phyloP scores from a whole-genome alignment of 2,329 filamentous ascomycete genomes.

The Colletotrichum zoysiae region DNA sequence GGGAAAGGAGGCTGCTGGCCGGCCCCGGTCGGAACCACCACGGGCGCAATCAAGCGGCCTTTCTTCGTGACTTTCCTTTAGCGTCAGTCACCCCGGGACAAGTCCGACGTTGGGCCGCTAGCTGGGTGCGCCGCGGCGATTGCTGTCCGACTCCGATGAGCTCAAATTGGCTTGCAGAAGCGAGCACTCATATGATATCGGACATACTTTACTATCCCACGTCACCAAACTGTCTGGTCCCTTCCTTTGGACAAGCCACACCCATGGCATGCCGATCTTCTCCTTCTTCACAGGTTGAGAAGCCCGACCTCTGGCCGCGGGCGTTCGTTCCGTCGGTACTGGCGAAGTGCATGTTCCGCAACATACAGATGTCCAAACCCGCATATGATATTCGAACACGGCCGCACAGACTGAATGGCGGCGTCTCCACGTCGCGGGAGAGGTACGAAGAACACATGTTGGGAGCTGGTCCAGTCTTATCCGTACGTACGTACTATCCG shows the following conservation, averaged over 20 bases:
- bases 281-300: neutral
- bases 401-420: slow-evolving; percentile 1
- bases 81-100: neutral
- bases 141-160: neutral
- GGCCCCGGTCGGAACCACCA: neutral
- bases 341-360: neutral
- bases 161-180: slow-evolving; percentile 6
- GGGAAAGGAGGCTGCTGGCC: neutral
- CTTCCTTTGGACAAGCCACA: neutral
- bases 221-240: neutral
- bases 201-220: slow-evolving; percentile 7
- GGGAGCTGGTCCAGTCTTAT: too few species aligned
- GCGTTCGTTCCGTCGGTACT: neutral
- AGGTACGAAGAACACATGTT: too few species aligned
- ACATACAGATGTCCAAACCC: neutral
- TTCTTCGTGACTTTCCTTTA: neutral
- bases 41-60: slow-evolving; percentile 6
- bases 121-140: neutral
- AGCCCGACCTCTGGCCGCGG: slow-evolving; percentile 12
- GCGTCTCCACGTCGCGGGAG: neutral
- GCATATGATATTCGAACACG: neutral
- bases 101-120: neutral
- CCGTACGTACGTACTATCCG: too few species aligned
- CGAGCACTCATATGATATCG: slow-evolving; percentile 23
- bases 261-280: neutral